These are phyloP conservation scores for Xylaria curta DNA, from an alignment of 495 filamentous ascomycete species.

Conservation along the genomic window DNA sequence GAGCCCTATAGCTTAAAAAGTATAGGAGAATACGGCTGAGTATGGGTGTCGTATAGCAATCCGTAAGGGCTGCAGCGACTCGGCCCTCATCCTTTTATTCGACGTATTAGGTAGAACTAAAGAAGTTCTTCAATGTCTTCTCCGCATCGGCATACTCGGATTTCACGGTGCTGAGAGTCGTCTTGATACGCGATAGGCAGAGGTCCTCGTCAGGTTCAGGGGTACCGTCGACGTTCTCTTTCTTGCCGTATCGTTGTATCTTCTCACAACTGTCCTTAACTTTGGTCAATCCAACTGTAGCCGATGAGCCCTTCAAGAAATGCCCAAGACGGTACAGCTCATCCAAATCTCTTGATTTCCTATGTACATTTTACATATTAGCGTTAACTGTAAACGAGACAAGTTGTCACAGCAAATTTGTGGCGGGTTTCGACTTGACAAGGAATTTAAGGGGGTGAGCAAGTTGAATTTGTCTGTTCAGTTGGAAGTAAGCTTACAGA, in stretches of 20 bases:
- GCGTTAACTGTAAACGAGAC: slow-evolving; percentile 1
- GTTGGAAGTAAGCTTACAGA: slow-evolving; percentile 66
- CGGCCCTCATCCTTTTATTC: slow-evolving; percentile 22
- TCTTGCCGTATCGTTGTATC: slow-evolving; percentile 89
- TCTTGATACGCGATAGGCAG: slow-evolving; percentile 71
- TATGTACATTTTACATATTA: slow-evolving; percentile 45
- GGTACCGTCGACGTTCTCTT: slow-evolving; percentile 77
- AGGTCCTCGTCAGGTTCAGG: slow-evolving; percentile 66
- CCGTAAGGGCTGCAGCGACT: slow-evolving; percentile 28
- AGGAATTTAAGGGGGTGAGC: neutral
- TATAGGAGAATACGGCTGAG: neutral
- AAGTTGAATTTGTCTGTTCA: slow-evolving; percentile 6
- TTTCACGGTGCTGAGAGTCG: slow-evolving; percentile 73
- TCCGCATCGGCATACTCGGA: slow-evolving; percentile 79
- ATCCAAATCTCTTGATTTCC: slow-evolving; percentile 66
- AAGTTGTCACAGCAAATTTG: neutral
- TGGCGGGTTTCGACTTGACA: slow-evolving; percentile 16
- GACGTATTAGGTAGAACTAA: slow-evolving; percentile 48
- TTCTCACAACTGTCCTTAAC: slow-evolving; percentile 94
- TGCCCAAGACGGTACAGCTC: slow-evolving; percentile 85
- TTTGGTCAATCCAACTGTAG: slow-evolving; percentile 89
- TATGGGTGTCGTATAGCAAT: slow-evolving; percentile 3
- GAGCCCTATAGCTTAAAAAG: slow-evolving; percentile 3
- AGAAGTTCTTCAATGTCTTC: slow-evolving; percentile 74
- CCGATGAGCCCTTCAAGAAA: slow-evolving; percentile 98